These are phyloP conservation scores for Diplocarpon mali DNA, from an alignment of 2,329 filamentous ascomycete species.

Conservation along the genomic window DNA sequence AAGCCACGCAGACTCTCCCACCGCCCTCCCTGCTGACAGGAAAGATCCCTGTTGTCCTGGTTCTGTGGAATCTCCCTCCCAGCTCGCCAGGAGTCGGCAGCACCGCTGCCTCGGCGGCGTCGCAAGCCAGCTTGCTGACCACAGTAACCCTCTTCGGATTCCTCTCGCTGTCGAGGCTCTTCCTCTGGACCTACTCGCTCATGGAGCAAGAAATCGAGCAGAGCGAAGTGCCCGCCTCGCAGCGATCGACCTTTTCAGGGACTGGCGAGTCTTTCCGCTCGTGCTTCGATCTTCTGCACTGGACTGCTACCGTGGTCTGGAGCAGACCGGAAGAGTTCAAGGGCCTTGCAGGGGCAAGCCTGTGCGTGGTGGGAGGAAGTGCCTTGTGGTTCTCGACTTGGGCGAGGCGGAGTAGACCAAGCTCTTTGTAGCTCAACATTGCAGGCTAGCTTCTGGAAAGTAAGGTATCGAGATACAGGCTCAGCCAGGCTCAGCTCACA, in stretches of 20 bases:
- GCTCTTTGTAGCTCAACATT: not conserved
- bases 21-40: not conserved
- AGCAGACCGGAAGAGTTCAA: conserved; percentile 29
- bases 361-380: conserved; percentile 24
- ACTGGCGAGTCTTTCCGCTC: conserved; percentile 30
- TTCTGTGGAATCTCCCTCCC: conserved; percentile 22
- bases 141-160: conserved; percentile 28
- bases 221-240: conserved; percentile 27
- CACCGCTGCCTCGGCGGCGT: conserved; percentile 11
- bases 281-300: conserved; percentile 30
- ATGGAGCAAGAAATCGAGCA: conserved; percentile 33
- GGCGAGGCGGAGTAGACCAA: conserved; percentile 18
- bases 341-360: conserved; percentile 29
- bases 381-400: conserved; percentile 28
- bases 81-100: not conserved
- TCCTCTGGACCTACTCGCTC: conserved; percentile 31
- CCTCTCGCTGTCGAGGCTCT: conserved; percentile 31
- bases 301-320: conserved; percentile 29
- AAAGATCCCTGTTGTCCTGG: conserved; percentile 28
- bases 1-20: conserved; percentile 3
- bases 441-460: too few species aligned
- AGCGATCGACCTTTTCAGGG: conserved; percentile 32
- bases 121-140: conserved; percentile 7
- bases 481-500: too few species aligned
- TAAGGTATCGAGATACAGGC: too few species aligned